These are phyloP conservation scores for Botryococcus braunii DNA, from an alignment of 163 green algal genomes.

Conservation along the genomic window DNA sequence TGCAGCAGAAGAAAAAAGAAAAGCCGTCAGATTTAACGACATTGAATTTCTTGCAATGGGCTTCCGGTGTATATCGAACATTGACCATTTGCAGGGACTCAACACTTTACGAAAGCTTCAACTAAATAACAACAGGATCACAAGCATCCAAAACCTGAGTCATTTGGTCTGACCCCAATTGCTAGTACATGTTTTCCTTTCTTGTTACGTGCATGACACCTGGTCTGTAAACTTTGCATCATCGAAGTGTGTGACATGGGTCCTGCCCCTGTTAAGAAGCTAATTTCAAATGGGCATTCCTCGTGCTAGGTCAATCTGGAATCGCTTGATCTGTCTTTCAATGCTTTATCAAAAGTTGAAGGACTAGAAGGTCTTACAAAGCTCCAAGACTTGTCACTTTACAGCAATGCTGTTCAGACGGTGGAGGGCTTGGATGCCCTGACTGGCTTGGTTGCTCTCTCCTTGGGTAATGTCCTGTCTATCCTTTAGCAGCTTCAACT, in stretches of 20 bases:
- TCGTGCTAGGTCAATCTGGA: constrained; percentile 47
- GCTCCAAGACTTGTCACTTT: constrained; percentile 49
- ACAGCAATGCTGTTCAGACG: constrained; percentile 40
- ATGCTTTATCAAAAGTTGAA: constrained; percentile 67
- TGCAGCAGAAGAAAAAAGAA: constrained; percentile 39
- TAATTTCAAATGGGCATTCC: background rate
- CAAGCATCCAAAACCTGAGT: constrained; percentile 61
- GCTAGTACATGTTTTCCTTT: background rate
- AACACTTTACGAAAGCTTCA: constrained; percentile 65
- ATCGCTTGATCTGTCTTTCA: constrained; percentile 83
- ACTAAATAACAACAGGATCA: constrained; percentile 81
- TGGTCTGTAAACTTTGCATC: background rate
- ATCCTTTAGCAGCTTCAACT: too few relatives aligned
- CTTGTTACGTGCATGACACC: background rate
- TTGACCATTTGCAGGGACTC: constrained; percentile 61
- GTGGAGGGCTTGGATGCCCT: constrained; percentile 57
- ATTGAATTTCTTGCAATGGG: constrained; percentile 55
- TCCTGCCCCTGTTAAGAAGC: background rate
- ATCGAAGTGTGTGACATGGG: background rate
- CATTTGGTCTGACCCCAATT: constrained; percentile 45
- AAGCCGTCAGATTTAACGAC: constrained; percentile 39
- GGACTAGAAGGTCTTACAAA: constrained; percentile 52
- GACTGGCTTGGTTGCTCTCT: constrained; percentile 53
- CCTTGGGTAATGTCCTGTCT: constrained; percentile 63
- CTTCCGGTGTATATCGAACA: constrained; percentile 55